These are phyloP conservation scores for Spencermartinsiella europaea DNA, from an alignment of 805 yeast species.

Conservation along the genomic window DNA sequence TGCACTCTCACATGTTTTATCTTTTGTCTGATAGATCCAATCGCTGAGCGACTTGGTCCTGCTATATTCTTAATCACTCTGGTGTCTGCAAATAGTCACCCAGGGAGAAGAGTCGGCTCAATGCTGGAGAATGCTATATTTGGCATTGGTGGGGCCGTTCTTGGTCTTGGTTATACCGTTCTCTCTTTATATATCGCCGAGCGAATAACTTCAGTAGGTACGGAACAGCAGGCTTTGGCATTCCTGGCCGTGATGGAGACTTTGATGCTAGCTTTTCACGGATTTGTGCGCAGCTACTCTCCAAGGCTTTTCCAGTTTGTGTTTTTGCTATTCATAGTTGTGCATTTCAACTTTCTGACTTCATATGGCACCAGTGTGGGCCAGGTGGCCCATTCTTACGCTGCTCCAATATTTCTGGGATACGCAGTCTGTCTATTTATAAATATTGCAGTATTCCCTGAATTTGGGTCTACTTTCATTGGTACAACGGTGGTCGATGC, in stretches of 20 bases:
- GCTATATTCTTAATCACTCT: slow-evolving; percentile 43
- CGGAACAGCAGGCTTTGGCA: slow-evolving; percentile 36
- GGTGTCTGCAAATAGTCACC: slow-evolving; percentile 45
- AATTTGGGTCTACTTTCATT: slow-evolving; percentile 46
- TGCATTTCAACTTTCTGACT: slow-evolving; percentile 43
- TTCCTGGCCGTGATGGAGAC: slow-evolving; percentile 42
- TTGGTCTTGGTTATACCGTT: slow-evolving; percentile 41
- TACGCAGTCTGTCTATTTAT: slow-evolving; percentile 41
- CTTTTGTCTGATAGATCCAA: slow-evolving; percentile 37
- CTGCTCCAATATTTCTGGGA: slow-evolving; percentile 43
- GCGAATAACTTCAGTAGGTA: slow-evolving; percentile 31
- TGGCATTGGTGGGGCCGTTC: slow-evolving; percentile 38
- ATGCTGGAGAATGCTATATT: slow-evolving; percentile 41
- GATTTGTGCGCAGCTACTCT: slow-evolving; percentile 45
- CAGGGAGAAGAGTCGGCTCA: slow-evolving; percentile 46
- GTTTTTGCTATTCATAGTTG: slow-evolving; percentile 45
- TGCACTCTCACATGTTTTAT: slow-evolving; percentile 33
- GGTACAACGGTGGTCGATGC: slow-evolving; percentile 39
- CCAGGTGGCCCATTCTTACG: slow-evolving; percentile 33
- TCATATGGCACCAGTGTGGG: slow-evolving; percentile 31
- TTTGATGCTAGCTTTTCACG: slow-evolving; percentile 44
- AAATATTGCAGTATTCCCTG: slow-evolving; percentile 44
- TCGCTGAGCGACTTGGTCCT: slow-evolving; percentile 34
- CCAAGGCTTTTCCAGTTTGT: slow-evolving; percentile 44
- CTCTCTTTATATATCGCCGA: slow-evolving; percentile 41